phyloP scores from a whole-genome alignment of 2,329 filamentous ascomycete species.

The Colletotrichum liaoningense region DNA sequence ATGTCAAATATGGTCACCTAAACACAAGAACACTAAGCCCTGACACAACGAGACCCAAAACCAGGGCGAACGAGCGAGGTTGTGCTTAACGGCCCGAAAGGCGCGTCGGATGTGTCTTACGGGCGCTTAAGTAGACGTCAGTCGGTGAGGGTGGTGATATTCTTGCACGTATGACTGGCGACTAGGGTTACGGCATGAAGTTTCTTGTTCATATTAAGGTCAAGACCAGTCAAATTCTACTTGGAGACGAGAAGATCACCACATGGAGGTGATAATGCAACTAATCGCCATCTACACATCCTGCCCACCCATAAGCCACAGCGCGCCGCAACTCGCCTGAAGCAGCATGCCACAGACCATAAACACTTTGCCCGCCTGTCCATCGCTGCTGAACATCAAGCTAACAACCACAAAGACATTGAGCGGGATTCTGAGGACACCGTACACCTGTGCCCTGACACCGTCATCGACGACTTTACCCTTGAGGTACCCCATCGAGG shows the following conservation, averaged over 20 bases:
- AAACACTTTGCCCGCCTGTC: slow-evolving; percentile 44
- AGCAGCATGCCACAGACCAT: slow-evolving; percentile 45
- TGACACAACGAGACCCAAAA: slow-evolving; percentile 16
- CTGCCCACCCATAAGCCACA: slow-evolving; percentile 39
- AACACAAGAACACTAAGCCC: not conserved
- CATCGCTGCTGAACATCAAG: slow-evolving; percentile 50
- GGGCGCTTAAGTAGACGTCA: slow-evolving; percentile 35
- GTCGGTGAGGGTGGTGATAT: slow-evolving; percentile 5
- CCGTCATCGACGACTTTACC: slow-evolving; percentile 63
- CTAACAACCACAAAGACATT: slow-evolving; percentile 67
- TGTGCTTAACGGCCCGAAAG: slow-evolving; percentile 28
- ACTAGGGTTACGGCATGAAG: not conserved
- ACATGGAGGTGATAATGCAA: not conserved
- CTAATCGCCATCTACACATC: not conserved
- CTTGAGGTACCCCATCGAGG: slow-evolving; percentile 64
- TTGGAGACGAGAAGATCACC: not conserved
- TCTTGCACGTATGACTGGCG: not conserved
- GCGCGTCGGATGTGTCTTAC: slow-evolving; percentile 16
- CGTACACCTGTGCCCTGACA: slow-evolving; percentile 64
- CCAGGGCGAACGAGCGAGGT: slow-evolving; percentile 28
- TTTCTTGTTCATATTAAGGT: not conserved
- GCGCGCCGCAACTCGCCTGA: slow-evolving; percentile 41
- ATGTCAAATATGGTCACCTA: not conserved
- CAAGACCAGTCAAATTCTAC: not conserved
- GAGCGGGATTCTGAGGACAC: slow-evolving; percentile 65